Percentiles rank a stretch among this genome's conserved stretches.
phyloP scores from a whole-genome alignment of 225 moss, liverwort and hornwort genomes.

The Antitrichia curtipendula region DNA sequence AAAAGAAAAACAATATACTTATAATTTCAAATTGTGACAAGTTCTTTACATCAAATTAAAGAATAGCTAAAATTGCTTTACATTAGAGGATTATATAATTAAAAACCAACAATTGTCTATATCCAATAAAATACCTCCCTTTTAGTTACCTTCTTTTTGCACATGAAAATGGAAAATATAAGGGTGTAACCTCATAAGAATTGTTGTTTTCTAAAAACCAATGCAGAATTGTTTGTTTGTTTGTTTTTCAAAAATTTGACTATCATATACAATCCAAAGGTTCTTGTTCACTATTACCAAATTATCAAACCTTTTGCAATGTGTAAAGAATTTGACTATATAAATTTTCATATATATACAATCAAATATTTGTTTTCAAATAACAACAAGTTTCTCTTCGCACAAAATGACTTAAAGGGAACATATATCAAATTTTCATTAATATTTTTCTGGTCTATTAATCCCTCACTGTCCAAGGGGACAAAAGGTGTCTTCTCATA shows the following conservation, averaged over 20 bases:
- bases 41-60: too few species aligned
- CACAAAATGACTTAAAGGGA: neutral
- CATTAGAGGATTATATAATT: neutral
- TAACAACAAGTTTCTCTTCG: rapidly evolving
- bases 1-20: neutral
- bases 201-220: neutral
- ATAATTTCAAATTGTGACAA: neutral
- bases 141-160: neutral
- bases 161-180: neutral
- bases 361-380: neutral
- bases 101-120: neutral
- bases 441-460: too few species aligned
- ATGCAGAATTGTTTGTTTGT: too few species aligned
- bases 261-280: neutral
- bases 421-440: neutral
- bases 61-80: neutral
- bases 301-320: neutral
- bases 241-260: rapidly evolving
- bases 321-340: neutral
- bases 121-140: neutral
- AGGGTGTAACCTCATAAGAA: rapidly evolving
- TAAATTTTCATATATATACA: neutral
- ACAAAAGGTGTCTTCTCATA: too few species aligned
- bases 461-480: too few species aligned
- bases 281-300: neutral